Evolutionary conservation across 768 basidiomycete species (phyloP).

Genomic region (Collybia sp.): DNA sequence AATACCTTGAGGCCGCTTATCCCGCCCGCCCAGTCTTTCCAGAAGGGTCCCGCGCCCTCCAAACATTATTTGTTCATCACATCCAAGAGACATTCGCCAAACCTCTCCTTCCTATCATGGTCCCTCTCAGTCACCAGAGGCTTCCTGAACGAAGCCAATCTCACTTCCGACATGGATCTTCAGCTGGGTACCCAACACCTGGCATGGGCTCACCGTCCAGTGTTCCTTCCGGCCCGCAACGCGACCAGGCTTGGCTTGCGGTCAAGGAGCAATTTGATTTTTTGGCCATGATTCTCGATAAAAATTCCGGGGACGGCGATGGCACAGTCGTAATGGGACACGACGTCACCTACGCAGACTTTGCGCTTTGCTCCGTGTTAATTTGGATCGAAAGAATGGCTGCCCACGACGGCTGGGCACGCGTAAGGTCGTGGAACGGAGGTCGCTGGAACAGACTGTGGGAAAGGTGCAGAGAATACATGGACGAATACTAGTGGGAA

Average conservation of each 20-base stretch:
- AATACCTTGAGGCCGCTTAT: constrained; percentile 11
- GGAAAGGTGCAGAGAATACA: constrained; percentile 58
- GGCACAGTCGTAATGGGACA: constrained; percentile 34
- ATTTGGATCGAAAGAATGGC: constrained; percentile 74
- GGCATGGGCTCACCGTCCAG: constrained; percentile 32
- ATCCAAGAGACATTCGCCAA: constrained; percentile 10
- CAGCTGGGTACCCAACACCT: constrained; percentile 16
- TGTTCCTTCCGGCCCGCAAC: constrained; percentile 20
- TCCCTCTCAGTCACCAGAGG: constrained; percentile 20
- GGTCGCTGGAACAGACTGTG: constrained; percentile 64
- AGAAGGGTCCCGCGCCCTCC: constrained; percentile 8
- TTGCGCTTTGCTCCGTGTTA: constrained; percentile 57
- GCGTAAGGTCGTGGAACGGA: constrained; percentile 64
- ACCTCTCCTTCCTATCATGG: constrained; percentile 14
- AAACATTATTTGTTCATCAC: constrained; percentile 8
- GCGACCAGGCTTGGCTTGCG: constrained; percentile 30
- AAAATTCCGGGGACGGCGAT: constrained; percentile 17
- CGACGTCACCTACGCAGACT: constrained; percentile 33
- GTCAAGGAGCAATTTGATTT: constrained; percentile 22
- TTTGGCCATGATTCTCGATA: constrained; percentile 21
- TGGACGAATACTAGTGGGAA: constrained; percentile 52
- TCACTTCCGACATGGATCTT: constrained; percentile 33
- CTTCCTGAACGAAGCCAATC: constrained; percentile 20
- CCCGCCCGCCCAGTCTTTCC: constrained; percentile 12
- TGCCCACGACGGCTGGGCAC: constrained; percentile 68